phyloP scores from a whole-genome alignment of 2,329 filamentous ascomycete species.

The Monosporascus sp. region DNA sequence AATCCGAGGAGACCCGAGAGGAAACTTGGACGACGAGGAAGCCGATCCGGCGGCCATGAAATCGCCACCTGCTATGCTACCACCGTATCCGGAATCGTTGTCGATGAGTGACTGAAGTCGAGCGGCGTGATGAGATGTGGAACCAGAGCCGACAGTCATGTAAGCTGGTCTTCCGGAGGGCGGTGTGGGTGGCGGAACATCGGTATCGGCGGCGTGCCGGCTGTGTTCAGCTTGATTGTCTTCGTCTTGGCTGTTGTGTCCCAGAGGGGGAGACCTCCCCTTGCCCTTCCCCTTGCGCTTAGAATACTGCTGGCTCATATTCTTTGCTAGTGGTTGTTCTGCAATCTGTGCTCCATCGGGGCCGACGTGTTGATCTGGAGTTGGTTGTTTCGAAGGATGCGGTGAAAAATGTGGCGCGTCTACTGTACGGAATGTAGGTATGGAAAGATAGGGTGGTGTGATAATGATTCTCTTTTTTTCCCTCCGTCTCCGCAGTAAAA shows the following conservation, averaged over 20 bases:
- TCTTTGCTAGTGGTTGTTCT: slow-evolving; percentile 19
- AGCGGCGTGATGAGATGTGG: slow-evolving; percentile 74
- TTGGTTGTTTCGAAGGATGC: background rate
- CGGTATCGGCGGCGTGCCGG: slow-evolving; percentile 18
- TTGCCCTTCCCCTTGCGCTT: slow-evolving; percentile 47
- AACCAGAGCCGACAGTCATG: slow-evolving; percentile 83
- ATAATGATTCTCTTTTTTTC: background rate
- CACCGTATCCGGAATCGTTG: slow-evolving; percentile 86
- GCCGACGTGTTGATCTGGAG: background rate
- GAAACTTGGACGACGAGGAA: slow-evolving; percentile 22
- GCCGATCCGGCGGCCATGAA: slow-evolving; percentile 16
- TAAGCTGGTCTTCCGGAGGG: slow-evolving; percentile 54
- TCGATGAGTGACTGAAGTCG: slow-evolving; percentile 78
- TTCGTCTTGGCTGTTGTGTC: slow-evolving; percentile 8
- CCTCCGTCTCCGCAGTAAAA: background rate
- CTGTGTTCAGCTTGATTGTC: slow-evolving; percentile 14
- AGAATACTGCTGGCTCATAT: slow-evolving; percentile 57
- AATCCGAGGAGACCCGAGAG: slow-evolving; percentile 32
- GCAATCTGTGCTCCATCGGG: background rate
- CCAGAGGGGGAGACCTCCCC: slow-evolving; percentile 5
- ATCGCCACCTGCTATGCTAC: slow-evolving; percentile 65
- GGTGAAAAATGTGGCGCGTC: background rate
- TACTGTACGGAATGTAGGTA: background rate
- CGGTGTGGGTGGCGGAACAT: slow-evolving; percentile 18
- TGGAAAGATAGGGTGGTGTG: background rate